A percentile compares a stretch with the other conserved stretches of the same genome.
Evolutionary conservation across 371 early-diverging fungal species (phyloP).

Genomic region (Cokeromyces recurvatus): DNA sequence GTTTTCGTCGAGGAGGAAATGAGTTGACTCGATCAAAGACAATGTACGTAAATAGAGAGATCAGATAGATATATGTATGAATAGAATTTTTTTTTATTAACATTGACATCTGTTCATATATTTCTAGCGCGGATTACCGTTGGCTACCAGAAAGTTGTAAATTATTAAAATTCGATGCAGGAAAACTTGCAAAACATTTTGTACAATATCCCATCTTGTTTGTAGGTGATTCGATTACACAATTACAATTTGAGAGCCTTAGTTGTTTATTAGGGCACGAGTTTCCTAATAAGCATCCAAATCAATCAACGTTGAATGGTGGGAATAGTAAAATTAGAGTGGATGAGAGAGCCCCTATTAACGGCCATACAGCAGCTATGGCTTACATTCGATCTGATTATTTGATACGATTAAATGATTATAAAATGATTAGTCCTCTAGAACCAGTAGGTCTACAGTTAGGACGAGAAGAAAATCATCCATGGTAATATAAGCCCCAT

Average conservation of each 20-base stretch:
- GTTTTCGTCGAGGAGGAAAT: conserved; percentile 26
- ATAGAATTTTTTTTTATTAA: background rate
- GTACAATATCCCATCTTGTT: conserved; percentile 32
- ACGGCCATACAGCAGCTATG: conserved; percentile 24
- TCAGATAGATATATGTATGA: too few relatives aligned
- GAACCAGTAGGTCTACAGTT: conserved; percentile 31
- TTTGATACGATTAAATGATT: conserved; percentile 37
- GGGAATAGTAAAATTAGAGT: conserved; percentile 26
- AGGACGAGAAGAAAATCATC: conserved; percentile 40
- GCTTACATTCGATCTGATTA: conserved; percentile 44
- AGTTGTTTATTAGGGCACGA: conserved; percentile 32
- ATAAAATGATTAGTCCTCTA: conserved; percentile 32
- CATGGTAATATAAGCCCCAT: too few relatives aligned
- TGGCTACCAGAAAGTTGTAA: conserved; percentile 35
- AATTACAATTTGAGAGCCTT: conserved; percentile 43
- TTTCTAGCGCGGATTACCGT: conserved; percentile 27
- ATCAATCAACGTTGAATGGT: conserved; percentile 20
- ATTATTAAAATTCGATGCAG: conserved; percentile 22
- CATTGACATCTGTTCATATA: background rate
- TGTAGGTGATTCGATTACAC: conserved; percentile 46
- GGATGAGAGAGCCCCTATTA: conserved; percentile 7
- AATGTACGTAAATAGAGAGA: too few relatives aligned
- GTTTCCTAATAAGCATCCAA: conserved; percentile 11
- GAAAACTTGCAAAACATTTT: conserved; percentile 25
- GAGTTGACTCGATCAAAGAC: conserved; percentile 27